Evolutionary conservation across 23 red algal genomes (phyloP).

Genomic region (Gracilaria gracilis): DNA sequence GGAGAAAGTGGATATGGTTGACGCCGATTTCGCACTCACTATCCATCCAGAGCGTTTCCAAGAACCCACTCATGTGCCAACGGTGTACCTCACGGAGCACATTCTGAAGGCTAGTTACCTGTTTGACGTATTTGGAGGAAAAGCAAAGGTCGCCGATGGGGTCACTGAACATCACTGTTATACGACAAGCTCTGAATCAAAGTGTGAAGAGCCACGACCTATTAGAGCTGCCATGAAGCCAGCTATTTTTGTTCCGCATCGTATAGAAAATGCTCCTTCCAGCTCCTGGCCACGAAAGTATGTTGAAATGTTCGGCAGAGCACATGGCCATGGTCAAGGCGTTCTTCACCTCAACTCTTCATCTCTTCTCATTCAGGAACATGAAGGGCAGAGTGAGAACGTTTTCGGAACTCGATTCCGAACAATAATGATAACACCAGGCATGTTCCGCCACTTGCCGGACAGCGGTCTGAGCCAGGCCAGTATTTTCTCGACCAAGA

Average conservation of each 20-base stretch:
- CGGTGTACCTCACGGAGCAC: constrained; percentile 65
- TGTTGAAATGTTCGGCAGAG: constrained; percentile 56
- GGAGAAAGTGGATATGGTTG: constrained; percentile 29
- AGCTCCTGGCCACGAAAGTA: constrained; percentile 30
- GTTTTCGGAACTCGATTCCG: constrained; percentile 58
- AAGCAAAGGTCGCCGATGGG: background rate
- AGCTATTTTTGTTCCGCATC: constrained; percentile 54
- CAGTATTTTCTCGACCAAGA: constrained; percentile 44
- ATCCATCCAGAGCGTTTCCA: constrained; percentile 70
- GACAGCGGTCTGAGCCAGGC: constrained; percentile 10
- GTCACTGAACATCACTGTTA: constrained; percentile 64
- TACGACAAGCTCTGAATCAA: constrained; percentile 47
- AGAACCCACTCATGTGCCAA: constrained; percentile 60
- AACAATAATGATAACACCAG: constrained; percentile 61
- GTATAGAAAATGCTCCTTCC: constrained; percentile 42
- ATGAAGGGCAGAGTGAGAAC: constrained; percentile 50
- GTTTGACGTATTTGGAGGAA: constrained; percentile 62
- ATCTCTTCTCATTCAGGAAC: constrained; percentile 35
- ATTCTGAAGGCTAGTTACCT: constrained; percentile 65
- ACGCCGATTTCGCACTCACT: constrained; percentile 63
- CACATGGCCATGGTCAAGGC: constrained; percentile 55
- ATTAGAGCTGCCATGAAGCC: constrained; percentile 33
- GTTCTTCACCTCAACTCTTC: constrained; percentile 61
- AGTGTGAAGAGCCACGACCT: constrained; percentile 44
- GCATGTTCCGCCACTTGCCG: constrained; percentile 70